Percentiles rank a stretch among this genome's conserved stretches.
Conservation (phyloP, 306 rosid species). For the Ochetophila trinervis region DNA sequence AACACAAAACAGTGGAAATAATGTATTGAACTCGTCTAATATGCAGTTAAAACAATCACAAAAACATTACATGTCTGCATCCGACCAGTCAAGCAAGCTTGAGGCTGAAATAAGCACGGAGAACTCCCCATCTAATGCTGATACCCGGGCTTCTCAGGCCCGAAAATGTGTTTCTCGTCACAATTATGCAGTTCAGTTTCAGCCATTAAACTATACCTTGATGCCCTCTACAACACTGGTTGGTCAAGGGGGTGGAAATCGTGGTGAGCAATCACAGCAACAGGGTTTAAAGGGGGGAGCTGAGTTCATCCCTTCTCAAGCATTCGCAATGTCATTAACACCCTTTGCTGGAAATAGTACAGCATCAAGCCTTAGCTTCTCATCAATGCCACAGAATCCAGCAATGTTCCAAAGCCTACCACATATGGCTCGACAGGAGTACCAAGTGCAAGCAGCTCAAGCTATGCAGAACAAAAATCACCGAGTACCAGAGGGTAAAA, state of each 20-base stretch:
- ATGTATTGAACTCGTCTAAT: slow-evolving; percentile 34
- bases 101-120: slow-evolving; percentile 38
- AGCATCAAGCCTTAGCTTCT: slow-evolving; percentile 29
- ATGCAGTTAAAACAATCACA: slow-evolving; percentile 45
- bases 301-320: slow-evolving; percentile 53
- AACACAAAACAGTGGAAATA: slow-evolving; percentile 38
- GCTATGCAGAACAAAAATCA: slow-evolving; percentile 45
- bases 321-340: slow-evolving; percentile 59
- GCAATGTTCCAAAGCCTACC: slow-evolving; percentile 51
- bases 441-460: slow-evolving; percentile 38
- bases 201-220: slow-evolving; percentile 54
- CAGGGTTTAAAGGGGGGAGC: slow-evolving; percentile 44
- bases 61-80: slow-evolving; percentile 33
- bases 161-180: slow-evolving; percentile 44
- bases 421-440: slow-evolving; percentile 42
- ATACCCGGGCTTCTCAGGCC: slow-evolving; percentile 30
- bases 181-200: slow-evolving; percentile 53
- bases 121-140: slow-evolving; percentile 38
- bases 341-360: slow-evolving; percentile 25
- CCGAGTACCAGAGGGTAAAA: slow-evolving; percentile 41
- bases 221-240: slow-evolving; percentile 44
- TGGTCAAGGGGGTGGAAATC: slow-evolving; percentile 39
- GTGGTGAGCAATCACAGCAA: slow-evolving; percentile 44
- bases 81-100: slow-evolving; percentile 37
- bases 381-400: slow-evolving; percentile 23